phyloP scores from a whole-genome alignment of 148 eudicot species.

The Dysphania ambrosioides region DNA sequence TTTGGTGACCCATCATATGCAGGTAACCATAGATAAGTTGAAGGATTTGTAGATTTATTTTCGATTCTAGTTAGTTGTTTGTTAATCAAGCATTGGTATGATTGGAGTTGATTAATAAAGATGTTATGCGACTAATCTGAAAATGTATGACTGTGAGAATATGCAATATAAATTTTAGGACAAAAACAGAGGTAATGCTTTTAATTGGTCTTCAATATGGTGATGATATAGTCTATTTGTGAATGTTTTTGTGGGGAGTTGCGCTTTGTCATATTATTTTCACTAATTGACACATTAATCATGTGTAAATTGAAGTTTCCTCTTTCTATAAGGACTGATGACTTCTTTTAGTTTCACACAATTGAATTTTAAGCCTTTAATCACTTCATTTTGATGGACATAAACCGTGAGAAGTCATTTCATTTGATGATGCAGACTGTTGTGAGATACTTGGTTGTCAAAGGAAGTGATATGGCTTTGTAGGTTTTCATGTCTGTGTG shows the following conservation, averaged over 20 bases:
- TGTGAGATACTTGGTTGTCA: neutral
- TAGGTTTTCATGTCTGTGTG: neutral
- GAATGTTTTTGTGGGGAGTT: too few relatives aligned
- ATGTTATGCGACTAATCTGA: neutral
- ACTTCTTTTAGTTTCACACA: neutral
- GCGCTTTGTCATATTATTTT: neutral
- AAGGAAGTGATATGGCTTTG: neutral
- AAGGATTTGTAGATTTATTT: neutral
- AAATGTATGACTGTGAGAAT: neutral
- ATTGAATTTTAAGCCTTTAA: neutral
- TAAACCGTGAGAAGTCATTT: neutral
- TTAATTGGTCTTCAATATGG: neutral
- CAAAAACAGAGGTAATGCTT: neutral
- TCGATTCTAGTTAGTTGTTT: too few relatives aligned
- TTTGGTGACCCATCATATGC: constrained; percentile 46
- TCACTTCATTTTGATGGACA: neutral
- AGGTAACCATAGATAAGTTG: constrained; percentile 30
- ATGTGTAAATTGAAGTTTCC: neutral
- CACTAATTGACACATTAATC: neutral
- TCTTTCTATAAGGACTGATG: neutral
- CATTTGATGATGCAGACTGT: neutral
- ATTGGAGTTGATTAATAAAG: neutral
- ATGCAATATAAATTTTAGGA: neutral
- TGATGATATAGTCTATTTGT: too few relatives aligned
- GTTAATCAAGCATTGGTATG: neutral